phyloP scores from a whole-genome alignment of 2,329 filamentous ascomycete species.

The Fusarium goolgardi region DNA sequence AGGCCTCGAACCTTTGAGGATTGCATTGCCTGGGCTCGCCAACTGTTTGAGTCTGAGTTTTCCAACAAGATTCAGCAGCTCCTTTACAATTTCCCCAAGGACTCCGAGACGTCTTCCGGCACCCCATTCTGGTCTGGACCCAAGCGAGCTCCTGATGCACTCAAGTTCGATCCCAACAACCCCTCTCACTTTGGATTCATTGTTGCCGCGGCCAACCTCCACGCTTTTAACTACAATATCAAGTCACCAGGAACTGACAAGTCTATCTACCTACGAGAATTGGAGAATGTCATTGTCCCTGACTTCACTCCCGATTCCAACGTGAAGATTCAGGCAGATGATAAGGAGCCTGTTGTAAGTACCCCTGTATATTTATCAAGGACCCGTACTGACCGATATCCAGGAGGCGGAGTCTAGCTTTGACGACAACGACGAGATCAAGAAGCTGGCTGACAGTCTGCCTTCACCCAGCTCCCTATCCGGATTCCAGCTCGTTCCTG shows the following conservation, averaged over 20 bases:
- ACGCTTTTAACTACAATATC: slow-evolving; percentile 98
- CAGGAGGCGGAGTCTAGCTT: slow-evolving; percentile 84
- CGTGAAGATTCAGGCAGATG: slow-evolving; percentile 96
- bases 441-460: slow-evolving; percentile 76
- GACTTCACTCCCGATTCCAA: slow-evolving; percentile 91
- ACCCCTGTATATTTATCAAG: background rate
- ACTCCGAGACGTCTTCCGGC: slow-evolving; percentile 86
- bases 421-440: slow-evolving; percentile 80
- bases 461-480: slow-evolving; percentile 83
- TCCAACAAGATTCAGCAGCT: slow-evolving; percentile 97
- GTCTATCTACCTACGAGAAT: slow-evolving; percentile 78
- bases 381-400: slow-evolving; percentile 14
- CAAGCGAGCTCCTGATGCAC: slow-evolving; percentile 91
- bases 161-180: slow-evolving; percentile 89
- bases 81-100: slow-evolving; percentile 96
- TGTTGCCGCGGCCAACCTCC: slow-evolving; percentile 87
- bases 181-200: slow-evolving; percentile 89
- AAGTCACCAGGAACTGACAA: slow-evolving; percentile 79
- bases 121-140: slow-evolving; percentile 98
- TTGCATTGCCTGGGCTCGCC: slow-evolving; percentile 94
- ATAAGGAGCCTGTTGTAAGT: slow-evolving; percentile 84
- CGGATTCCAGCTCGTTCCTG: slow-evolving; percentile 88
- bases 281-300: slow-evolving; percentile 93
- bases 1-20: slow-evolving; percentile 94
- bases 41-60: slow-evolving; percentile 95